phyloP scores from a whole-genome alignment of 768 basidiomycete species.

The Cyathus striatus region DNA sequence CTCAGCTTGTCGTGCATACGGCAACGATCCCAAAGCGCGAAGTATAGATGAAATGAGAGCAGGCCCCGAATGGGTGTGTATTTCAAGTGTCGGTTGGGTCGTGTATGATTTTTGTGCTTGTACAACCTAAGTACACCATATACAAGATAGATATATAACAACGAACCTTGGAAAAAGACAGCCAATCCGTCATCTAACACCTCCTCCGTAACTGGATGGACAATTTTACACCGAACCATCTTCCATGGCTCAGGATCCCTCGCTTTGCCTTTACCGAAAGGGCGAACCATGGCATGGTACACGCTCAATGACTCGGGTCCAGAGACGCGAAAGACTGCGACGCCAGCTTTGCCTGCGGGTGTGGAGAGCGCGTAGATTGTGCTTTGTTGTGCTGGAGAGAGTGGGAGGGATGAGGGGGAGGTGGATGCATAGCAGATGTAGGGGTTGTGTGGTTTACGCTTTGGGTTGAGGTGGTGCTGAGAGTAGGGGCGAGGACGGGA shows the following conservation, averaged over 20 bases:
- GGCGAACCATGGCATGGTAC: constrained; percentile 52
- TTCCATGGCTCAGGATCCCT: constrained; percentile 52
- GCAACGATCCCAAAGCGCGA: constrained; percentile 51
- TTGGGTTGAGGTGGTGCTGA: too few relatives aligned
- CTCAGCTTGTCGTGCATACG: constrained; percentile 71
- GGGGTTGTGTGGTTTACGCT: too few relatives aligned
- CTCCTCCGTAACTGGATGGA: constrained; percentile 57
- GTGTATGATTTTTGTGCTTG: constrained; percentile 85
- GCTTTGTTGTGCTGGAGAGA: constrained; percentile 48
- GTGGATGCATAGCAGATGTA: too few relatives aligned
- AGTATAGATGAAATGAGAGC: constrained; percentile 75
- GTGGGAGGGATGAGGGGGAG: too few relatives aligned
- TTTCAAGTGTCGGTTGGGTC: constrained; percentile 74
- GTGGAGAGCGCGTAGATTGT: constrained; percentile 90
- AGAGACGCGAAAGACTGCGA: constrained; percentile 79
- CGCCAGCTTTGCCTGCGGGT: constrained; percentile 79
- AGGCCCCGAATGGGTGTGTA: constrained; percentile 85
- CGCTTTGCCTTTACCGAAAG: not conserved
- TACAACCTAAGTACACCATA: too few relatives aligned
- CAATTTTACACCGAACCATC: constrained; percentile 64
- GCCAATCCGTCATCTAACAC: constrained; percentile 76
- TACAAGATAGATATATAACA: too few relatives aligned
- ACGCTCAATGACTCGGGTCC: constrained; percentile 67
- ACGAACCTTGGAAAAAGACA: constrained; percentile 74
- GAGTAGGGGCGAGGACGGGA: too few relatives aligned